Evolutionary conservation across 257 asterid genomes (phyloP).

Genomic region (Solanum rostratum): DNA sequence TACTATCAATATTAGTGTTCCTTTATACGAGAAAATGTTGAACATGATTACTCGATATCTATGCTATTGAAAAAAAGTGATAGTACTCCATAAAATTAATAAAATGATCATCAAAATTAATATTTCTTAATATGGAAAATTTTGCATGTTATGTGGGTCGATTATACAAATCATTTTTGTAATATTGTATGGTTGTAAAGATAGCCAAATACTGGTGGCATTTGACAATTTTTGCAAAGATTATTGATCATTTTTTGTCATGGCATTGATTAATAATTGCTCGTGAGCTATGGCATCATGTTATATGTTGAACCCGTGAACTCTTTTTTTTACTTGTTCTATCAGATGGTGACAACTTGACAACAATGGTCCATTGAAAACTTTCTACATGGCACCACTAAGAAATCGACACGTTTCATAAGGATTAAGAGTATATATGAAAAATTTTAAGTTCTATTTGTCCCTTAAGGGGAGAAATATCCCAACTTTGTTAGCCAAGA

Average conservation of each 20-base stretch:
- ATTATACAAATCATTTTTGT: background rate
- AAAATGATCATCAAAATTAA: background rate
- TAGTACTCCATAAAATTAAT: no score
- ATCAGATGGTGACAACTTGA: background rate
- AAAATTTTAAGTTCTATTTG: background rate
- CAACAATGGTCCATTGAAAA: background rate
- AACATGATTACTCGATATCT: background rate
- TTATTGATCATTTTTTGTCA: background rate
- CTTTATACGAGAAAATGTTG: background rate
- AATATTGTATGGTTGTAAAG: background rate
- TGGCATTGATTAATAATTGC: conserved; percentile 8
- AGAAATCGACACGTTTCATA: background rate
- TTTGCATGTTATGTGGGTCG: conserved; percentile 4
- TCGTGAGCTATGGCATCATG: conserved; percentile 1
- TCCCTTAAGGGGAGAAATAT: background rate
- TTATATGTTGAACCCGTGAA: conserved; percentile 33
- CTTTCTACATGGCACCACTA: background rate
- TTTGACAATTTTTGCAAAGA: background rate
- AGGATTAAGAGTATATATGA: background rate
- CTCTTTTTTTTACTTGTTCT: conserved; percentile 9
- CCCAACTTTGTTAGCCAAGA: background rate
- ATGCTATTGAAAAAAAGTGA: no score
- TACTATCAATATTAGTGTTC: background rate
- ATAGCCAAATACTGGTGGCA: background rate
- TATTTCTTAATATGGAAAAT: background rate